Evolutionary conservation across 306 rosid genomes (phyloP), one percentile per base, ranked within the genome.

Genomic region (Casuarina glauca): DNA sequence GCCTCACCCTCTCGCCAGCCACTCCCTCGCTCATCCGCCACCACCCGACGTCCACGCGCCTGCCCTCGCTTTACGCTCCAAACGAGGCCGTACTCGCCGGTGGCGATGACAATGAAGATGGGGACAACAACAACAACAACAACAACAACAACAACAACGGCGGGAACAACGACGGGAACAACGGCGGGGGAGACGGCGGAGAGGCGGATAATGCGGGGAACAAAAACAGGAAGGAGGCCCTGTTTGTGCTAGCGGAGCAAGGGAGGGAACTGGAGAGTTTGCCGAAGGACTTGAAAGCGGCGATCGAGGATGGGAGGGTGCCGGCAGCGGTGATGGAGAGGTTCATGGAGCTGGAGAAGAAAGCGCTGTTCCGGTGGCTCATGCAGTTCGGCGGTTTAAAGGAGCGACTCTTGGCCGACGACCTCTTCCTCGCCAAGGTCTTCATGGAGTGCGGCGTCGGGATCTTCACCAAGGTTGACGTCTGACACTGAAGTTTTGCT

Each of bases 361-460:
- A 89, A 5, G 74, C 85, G 8, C 11, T 91, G 2, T n/a, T 88
- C n/a, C 69, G 91, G 26, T 93, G 99, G 99, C 52, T 95, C 84
- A 82, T 95, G 80, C 93, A 91, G 89, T 93, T 91, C 32, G 82
- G 88, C 4, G 97, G 93, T 0, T 95, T 95, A 72, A 91, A 78
- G 77, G 99, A 95, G 88, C 88, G 99, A 4, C 88, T 95, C 45
- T 80, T 95, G 71, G 99, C 99, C 0, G 99, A 95, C 76, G 99
- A 95, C 85, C 89, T 95, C 51, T 95, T 95, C 82, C 84, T 95
- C 32, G 94, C 93, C 2, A 95, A 95, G 82, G 77, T 95, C 13
- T 85, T 2, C n/a, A 84, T 95, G 81, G 98, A 95, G 70, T 95
- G 98, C 69, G 97, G 98, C 48, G 98, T 95, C 76, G 98, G 98